A percentile compares a stretch with the other conserved stretches of the same genome.
Evolutionary conservation across 73 alveolate genomes (phyloP).

Genomic region (Paramecium tetraurelia): DNA sequence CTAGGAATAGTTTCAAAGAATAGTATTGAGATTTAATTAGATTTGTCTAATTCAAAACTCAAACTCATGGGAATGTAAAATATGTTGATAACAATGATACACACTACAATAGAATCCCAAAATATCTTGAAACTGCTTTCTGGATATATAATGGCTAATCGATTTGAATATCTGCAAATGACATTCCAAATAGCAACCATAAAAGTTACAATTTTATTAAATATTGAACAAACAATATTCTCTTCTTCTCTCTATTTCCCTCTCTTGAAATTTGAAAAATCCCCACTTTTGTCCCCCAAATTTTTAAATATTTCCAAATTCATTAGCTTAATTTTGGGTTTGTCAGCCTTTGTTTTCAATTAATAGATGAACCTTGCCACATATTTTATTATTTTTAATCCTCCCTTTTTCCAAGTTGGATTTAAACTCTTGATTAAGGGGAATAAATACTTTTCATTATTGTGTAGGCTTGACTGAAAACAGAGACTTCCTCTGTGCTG

Average conservation of each 20-base stretch:
- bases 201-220: not conserved
- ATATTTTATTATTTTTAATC: not conserved
- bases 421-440: not conserved
- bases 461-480: not conserved
- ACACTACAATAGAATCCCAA: slow-evolving; percentile 21
- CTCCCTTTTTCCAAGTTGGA: slow-evolving; percentile 13
- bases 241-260: not conserved
- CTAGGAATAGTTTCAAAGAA: slow-evolving; percentile 53
- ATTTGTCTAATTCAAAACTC: not conserved
- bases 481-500: not conserved
- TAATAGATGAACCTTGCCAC: slow-evolving; percentile 12
- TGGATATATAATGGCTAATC: not conserved
- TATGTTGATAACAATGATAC: not conserved
- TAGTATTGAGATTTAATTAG: not conserved
- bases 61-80: slow-evolving; percentile 46
- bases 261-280: not conserved
- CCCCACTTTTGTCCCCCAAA: not conserved
- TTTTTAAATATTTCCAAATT: not conserved
- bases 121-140: slow-evolving; percentile 22
- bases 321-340: not conserved
- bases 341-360: slow-evolving; percentile 32
- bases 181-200: not conserved
- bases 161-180: not conserved
- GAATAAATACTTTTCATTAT: not conserved
- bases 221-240: not conserved